Evolutionary conservation across 441 rosid species (phyloP).

Genomic region (Geranium incanum): DNA sequence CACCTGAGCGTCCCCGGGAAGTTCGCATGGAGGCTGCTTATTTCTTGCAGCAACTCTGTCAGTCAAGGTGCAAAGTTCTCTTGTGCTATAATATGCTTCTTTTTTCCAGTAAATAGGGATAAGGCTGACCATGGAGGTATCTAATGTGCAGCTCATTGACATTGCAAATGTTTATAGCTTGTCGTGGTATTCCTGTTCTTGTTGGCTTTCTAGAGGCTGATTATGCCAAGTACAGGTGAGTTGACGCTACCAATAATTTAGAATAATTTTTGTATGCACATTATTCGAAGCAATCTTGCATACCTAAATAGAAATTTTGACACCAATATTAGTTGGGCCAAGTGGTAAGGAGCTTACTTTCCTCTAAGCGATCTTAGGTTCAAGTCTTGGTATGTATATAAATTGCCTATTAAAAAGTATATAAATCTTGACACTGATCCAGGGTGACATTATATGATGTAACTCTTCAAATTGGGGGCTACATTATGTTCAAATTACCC

Average conservation of each 20-base stretch:
- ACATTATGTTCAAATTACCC: background rate
- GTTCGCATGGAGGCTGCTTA: constrained; percentile 87
- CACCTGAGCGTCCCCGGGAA: constrained; percentile 72
- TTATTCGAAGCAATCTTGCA: background rate
- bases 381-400: too few species aligned
- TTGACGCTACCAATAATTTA: background rate
- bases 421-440: background rate
- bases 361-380: too few species aligned
- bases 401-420: background rate
- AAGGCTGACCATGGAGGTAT: constrained; percentile 23
- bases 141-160: constrained; percentile 64
- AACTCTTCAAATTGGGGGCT: background rate
- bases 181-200: constrained; percentile 84
- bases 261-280: background rate
- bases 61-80: constrained; percentile 56
- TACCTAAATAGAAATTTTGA: background rate
- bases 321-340: too few species aligned
- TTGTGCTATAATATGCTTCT: constrained; percentile 9
- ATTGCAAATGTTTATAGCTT: constrained; percentile 95
- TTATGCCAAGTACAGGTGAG: constrained; percentile 83
- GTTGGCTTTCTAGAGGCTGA: constrained; percentile 95
- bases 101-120: constrained; percentile 17
- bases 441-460: background rate
- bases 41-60: constrained; percentile 94
- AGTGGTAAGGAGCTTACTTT: too few species aligned